Conservation (phyloP, 371 early-diverging fungal genomes). For the Thermomucor indicae-seudaticae region DNA sequence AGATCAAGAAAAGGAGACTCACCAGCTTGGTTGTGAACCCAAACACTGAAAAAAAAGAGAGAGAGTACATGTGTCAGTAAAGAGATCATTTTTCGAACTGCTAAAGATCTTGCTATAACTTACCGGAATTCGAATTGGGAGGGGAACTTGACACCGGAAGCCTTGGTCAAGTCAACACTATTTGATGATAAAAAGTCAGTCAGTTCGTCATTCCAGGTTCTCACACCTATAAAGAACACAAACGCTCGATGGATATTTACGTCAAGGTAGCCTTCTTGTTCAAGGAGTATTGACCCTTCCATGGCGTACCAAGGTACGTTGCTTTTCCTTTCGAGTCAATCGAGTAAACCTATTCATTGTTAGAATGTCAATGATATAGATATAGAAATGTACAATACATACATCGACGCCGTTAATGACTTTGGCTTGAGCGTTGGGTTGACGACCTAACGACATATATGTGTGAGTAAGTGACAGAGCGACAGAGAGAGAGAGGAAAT, state of each 20-base stretch:
- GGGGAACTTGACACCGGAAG: constrained; percentile 31
- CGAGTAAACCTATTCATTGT: constrained; percentile 26
- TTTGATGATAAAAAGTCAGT: not conserved
- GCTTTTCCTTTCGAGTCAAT: constrained; percentile 31
- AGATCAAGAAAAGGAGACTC: constrained; percentile 6
- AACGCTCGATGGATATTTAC: constrained; percentile 14
- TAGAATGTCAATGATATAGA: not conserved
- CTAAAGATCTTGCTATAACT: not conserved
- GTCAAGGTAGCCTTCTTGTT: constrained; percentile 36
- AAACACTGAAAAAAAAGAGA: constrained; percentile 5
- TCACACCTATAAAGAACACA: not conserved
- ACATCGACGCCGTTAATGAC: constrained; percentile 42
- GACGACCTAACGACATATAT: constrained; percentile 28
- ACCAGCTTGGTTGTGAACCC: constrained; percentile 26
- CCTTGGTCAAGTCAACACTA: constrained; percentile 41
- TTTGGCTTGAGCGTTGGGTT: constrained; percentile 36
- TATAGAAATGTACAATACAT: constrained; percentile 7
- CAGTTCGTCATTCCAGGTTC: not conserved
- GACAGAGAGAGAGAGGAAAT: too few species aligned
- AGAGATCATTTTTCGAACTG: too few species aligned
- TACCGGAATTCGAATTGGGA: constrained; percentile 49
- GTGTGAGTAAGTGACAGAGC: too few species aligned
- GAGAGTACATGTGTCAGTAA: constrained; percentile 1
- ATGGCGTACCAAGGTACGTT: constrained; percentile 35
- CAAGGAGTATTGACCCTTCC: constrained; percentile 38